Percentiles rank a stretch among this genome's conserved stretches.
phyloP scores from a whole-genome alignment of 2,329 filamentous ascomycete genomes.

The Madurella fahalii region DNA sequence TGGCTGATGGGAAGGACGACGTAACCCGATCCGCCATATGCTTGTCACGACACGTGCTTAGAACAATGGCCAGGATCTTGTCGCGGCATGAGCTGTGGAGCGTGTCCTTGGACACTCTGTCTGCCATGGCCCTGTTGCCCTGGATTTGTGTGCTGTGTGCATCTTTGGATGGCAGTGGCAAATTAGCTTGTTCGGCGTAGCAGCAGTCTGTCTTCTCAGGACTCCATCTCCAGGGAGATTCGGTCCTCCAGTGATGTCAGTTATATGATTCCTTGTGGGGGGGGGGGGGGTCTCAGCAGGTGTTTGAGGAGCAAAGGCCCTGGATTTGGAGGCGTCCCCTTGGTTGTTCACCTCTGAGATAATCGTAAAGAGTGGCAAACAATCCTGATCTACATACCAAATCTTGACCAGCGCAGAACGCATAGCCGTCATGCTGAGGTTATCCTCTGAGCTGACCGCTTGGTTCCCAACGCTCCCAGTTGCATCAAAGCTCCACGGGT shows the following conservation, averaged over 20 bases:
- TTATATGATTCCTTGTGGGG: no score
- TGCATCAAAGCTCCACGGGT: slow-evolving; percentile 45
- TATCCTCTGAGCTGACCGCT: slow-evolving; percentile 34
- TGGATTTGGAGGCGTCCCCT: no score
- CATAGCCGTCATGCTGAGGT: slow-evolving; percentile 43
- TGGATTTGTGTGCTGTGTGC: slow-evolving; percentile 37
- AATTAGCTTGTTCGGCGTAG: slow-evolving; percentile 42
- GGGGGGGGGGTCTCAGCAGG: no score
- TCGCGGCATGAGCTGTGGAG: slow-evolving; percentile 52
- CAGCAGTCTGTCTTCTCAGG: slow-evolving; percentile 42
- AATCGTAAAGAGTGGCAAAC: no score
- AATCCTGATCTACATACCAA: slow-evolving; percentile 26
- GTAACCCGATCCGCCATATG: slow-evolving; percentile 49
- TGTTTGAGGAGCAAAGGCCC: no score
- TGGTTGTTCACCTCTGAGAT: no score
- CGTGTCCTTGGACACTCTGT: slow-evolving; percentile 41
- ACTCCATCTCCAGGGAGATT: slow-evolving; percentile 50
- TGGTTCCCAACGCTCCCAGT: slow-evolving; percentile 28
- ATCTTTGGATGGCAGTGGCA: slow-evolving; percentile 41
- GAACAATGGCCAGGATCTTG: slow-evolving; percentile 59
- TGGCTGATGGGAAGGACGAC: slow-evolving; percentile 58
- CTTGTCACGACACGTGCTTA: slow-evolving; percentile 53
- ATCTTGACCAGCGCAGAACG: slow-evolving; percentile 45
- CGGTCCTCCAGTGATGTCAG: slow-evolving; percentile 28
- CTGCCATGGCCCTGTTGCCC: slow-evolving; percentile 34